A percentile compares a stretch with the other conserved stretches of the same genome.
These are phyloP conservation scores for Penicillium sp. DNA, from an alignment of 2,329 filamentous ascomycete species.

Conservation along the genomic window DNA sequence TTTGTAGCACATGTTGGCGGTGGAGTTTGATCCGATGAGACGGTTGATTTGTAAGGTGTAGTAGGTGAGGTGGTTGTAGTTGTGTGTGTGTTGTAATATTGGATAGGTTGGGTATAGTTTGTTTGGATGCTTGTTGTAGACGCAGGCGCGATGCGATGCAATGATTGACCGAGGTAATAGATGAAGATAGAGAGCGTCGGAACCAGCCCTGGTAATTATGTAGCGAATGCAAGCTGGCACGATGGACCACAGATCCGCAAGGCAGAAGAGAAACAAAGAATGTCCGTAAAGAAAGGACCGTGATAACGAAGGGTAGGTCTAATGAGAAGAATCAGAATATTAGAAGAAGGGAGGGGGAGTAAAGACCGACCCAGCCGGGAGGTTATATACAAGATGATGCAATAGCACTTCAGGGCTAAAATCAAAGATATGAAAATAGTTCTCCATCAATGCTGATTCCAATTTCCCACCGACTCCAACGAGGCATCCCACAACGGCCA, in stretches of 20 bases:
- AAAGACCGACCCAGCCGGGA: neutral
- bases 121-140: neutral
- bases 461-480: neutral
- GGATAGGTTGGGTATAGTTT: neutral
- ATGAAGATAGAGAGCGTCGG: neutral
- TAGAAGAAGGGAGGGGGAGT: neutral
- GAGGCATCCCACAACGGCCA: slow-evolving; percentile 23
- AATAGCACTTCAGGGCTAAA: too few relatives aligned
- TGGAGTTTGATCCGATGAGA: neutral
- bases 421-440: too few relatives aligned
- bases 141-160: neutral
- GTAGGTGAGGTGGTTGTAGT: neutral
- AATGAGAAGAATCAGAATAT: neutral
- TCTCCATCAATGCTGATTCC: neutral
- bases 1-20: slow-evolving; percentile 76
- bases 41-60: neutral
- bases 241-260: neutral
- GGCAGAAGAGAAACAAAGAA: neutral
- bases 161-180: neutral
- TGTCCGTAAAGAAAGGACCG: neutral
- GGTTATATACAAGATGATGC: slow-evolving; percentile 8
- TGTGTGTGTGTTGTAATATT: neutral
- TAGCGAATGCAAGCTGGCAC: neutral
- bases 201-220: slow-evolving; percentile 6
- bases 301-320: neutral